Base-by-base conservation (phyloP, 257 asterid genomes). In the Hygrophila difformis region DNA sequence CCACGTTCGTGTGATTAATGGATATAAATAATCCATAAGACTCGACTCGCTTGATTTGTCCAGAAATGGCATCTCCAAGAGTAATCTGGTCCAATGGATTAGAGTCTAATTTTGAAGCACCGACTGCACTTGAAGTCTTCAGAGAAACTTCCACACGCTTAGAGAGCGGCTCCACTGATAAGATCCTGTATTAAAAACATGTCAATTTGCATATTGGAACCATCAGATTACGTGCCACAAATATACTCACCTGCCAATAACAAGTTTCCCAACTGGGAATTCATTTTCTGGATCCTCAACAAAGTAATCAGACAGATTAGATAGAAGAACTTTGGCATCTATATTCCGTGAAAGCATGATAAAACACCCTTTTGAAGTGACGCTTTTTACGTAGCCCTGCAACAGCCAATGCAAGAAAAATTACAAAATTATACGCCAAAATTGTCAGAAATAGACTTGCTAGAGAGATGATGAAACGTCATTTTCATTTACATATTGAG, bases 121-220 rank as follows among this genome's bases (percentile, higher is more conserved):
- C 38, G 40, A 1, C 38, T 39, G 70, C 66, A 61, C 36, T 67
- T 49, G 93, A 73, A 59, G 92, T 85, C 67, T 65, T 89, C 8
- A 91, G 92, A 48, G 87, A 73, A 46, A 85, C 84, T 71, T 86
- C 96, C 42, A 82, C 77, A 53, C 96, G 87, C 82, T 75, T 86
- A 23, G 96, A 82, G 52, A 78, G 56, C 14, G 88, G 84, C 64
- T 91, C 98, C 66, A 91, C 94, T 0, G 82, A 72, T 15, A 79
- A 62, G 70, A 91, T 87, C 88, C 98, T 85, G 75, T 76, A 68
- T 41, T 47, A 26, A 3, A 18, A 26, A 41, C 15, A 23, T 21
- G 55, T 75, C 58, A 79, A 63, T 26, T 48, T 15, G 50, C 74
- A 59, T 52, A 49, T 44, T 19, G 56, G 23, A 24, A 52, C 38